phyloP scores from a whole-genome alignment of 2,329 filamentous ascomycete species.

The Aspergillus sp. region DNA sequence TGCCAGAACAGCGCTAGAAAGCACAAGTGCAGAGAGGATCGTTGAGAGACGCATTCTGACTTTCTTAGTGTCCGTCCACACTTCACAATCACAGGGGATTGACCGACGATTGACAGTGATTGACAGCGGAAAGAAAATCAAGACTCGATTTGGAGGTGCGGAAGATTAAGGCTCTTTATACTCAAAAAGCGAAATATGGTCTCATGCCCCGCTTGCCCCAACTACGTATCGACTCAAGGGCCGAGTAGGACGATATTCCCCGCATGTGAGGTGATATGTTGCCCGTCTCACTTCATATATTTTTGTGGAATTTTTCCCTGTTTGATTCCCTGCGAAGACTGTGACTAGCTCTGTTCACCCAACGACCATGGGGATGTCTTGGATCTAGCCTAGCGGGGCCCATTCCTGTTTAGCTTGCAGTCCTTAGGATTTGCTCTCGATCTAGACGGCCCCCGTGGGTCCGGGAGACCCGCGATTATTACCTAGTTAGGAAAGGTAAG shows the following conservation, averaged over 20 bases:
- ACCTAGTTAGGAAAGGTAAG: constrained; percentile 3
- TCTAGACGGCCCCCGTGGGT: constrained; percentile 4
- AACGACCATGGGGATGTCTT: constrained; percentile 5
- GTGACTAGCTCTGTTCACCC: constrained; percentile 6
- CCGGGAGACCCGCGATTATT: neutral
- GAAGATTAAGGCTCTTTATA: constrained; percentile 18
- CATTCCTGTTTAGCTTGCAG: constrained; percentile 12
- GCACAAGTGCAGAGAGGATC: constrained; percentile 21
- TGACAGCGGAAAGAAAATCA: constrained; percentile 12
- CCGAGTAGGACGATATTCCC: constrained; percentile 17
- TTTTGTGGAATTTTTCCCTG: constrained; percentile 1
- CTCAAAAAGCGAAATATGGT: constrained; percentile 8
- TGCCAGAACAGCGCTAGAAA: constrained; percentile 23
- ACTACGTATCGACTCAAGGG: constrained; percentile 4
- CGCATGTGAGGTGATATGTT: constrained; percentile 21
- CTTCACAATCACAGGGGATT: constrained; percentile 17
- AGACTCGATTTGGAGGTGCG: constrained; percentile 7
- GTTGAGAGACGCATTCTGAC: constrained; percentile 24
- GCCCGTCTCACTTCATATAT: neutral
- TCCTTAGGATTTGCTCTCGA: constrained; percentile 2
- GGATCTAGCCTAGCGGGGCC: constrained; percentile 7
- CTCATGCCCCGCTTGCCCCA: constrained; percentile 10
- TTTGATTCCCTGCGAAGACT: neutral
- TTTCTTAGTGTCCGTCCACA: constrained; percentile 15
- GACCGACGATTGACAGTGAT: constrained; percentile 19